Evolutionary conservation across 1,284 basidiomycete species (phyloP), one percentile per base, ranked within the genome.

Genomic region (Moesziomyces sp.): DNA sequence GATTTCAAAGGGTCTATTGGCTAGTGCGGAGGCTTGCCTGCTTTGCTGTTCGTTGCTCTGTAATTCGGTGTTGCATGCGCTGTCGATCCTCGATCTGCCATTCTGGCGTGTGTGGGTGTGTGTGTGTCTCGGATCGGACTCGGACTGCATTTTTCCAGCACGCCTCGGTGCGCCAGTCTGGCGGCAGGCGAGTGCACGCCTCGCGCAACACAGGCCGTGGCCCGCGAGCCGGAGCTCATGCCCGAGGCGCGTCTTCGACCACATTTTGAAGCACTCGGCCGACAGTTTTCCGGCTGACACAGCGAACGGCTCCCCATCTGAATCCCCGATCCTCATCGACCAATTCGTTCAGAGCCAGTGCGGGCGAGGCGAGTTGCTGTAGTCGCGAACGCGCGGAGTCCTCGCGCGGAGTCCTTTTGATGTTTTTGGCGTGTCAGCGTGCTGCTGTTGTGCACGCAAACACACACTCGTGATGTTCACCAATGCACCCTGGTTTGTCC

Each of bases 1-100:
- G 24, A 26, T 26, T 26, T 26, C 24, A 26, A 26, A 4, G 24
- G 24, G 5, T 26, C 24, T 21, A 21, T 21, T 21, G 24, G 6
- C 24, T 26, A 26, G 24, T 26, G 24, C 24, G 24, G 24, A 26
- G 24, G 24, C 5, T 26, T 26, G 24, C 24, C 24, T 26, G 24
- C 24, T 26, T 26, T 26, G 24, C 24, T 26, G 24, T 26, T 26
- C 24, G 24, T 26, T 26, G 24, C 6, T 26, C 24, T 26, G 24
- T 26, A 21, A 21, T 21, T 21, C 21, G 21, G 21, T 21, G 21
- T 21, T 21, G 21, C 21, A 21, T 70, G 67, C 52, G 67, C 49
- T 60, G 67, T 70, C 67, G 67, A 70, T 70, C 67, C 60, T 44
- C 18, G 67, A 70, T 70, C 67, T 52, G 44, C 18, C 21, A 21